These are phyloP conservation scores for Xylariaceae sp. DNA, from an alignment of 2,329 filamentous ascomycete genomes.

Conservation along the genomic window DNA sequence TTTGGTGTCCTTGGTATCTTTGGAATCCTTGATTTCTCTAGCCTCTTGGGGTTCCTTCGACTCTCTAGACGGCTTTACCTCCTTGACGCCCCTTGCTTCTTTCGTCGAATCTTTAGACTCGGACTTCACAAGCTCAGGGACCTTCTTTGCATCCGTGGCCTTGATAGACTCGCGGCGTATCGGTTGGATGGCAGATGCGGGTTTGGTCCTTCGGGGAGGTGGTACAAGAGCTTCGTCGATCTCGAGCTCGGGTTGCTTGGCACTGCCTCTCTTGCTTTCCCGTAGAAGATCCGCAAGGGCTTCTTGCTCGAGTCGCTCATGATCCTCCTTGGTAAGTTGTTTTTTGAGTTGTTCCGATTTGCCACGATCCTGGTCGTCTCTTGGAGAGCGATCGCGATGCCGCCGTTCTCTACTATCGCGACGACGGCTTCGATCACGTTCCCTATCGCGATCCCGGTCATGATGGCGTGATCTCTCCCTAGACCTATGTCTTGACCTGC, in stretches of 20 bases:
- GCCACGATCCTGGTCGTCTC: constrained; percentile 41
- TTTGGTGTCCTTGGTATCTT: constrained; percentile 22
- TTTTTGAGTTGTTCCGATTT: constrained; percentile 53
- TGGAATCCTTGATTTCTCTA: constrained; percentile 27
- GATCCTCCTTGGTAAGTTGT: constrained; percentile 60
- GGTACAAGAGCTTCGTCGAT: constrained; percentile 59
- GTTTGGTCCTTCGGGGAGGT: constrained; percentile 54
- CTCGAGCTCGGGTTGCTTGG: constrained; percentile 57
- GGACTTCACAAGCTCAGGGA: constrained; percentile 33
- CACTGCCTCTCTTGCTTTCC: constrained; percentile 56
- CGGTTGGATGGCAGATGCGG: constrained; percentile 62
- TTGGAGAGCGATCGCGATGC: constrained; percentile 38
- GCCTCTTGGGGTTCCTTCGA: constrained; percentile 27
- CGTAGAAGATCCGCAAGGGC: constrained; percentile 60
- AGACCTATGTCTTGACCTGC: constrained; percentile 37
- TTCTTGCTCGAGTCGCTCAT: constrained; percentile 59
- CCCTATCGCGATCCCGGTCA: constrained; percentile 39
- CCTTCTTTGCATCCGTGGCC: constrained; percentile 45
- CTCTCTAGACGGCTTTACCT: constrained; percentile 29
- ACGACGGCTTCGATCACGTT: constrained; percentile 39
- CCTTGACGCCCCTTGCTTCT: constrained; percentile 28
- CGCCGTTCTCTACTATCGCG: constrained; percentile 38
- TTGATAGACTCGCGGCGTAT: constrained; percentile 53
- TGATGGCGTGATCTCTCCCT: constrained; percentile 36
- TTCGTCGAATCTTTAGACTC: constrained; percentile 39